Conservation (phyloP, 1,284 basidiomycete species). For the Neonothopanus nambi region DNA sequence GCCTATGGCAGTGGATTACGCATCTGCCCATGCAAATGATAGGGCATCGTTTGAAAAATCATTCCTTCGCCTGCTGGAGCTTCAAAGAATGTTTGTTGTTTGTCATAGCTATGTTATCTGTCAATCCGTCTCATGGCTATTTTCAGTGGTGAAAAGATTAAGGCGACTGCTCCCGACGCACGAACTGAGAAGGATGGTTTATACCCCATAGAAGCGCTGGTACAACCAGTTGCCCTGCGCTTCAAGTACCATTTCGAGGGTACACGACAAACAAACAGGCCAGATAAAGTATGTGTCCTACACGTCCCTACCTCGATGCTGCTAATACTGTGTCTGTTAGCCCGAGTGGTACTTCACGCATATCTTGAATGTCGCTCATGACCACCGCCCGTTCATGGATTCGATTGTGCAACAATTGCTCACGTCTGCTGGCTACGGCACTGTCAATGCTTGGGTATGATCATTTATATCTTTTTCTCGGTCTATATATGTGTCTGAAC, state of each 20-base stretch:
- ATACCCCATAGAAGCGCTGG: slow-evolving; percentile 83
- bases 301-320: not conserved
- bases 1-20: slow-evolving; percentile 77
- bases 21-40: slow-evolving; percentile 45
- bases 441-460: slow-evolving; percentile 75
- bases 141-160: slow-evolving; percentile 52
- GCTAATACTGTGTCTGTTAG: slow-evolving; percentile 38
- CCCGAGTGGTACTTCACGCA: slow-evolving; percentile 98
- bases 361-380: slow-evolving; percentile 80
- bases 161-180: slow-evolving; percentile 21
- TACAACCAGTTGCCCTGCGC: slow-evolving; percentile 81
- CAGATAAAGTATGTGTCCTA: slow-evolving; percentile 76
- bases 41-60: slow-evolving; percentile 69
- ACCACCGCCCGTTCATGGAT: slow-evolving; percentile 80
- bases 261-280: slow-evolving; percentile 81
- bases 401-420: slow-evolving; percentile 76
- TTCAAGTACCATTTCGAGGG: slow-evolving; percentile 98
- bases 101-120: not conserved
- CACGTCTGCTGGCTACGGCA: slow-evolving; percentile 57
- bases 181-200: slow-evolving; percentile 50
- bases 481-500: slow-evolving; percentile 4
- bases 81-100: slow-evolving; percentile 73
- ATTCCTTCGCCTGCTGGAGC: slow-evolving; percentile 71
- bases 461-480: not conserved
- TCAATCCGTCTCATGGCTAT: slow-evolving; percentile 10